Base-by-base conservation (phyloP, 306 rosid genomes). In the Astragalus glycyphyllos region DNA sequence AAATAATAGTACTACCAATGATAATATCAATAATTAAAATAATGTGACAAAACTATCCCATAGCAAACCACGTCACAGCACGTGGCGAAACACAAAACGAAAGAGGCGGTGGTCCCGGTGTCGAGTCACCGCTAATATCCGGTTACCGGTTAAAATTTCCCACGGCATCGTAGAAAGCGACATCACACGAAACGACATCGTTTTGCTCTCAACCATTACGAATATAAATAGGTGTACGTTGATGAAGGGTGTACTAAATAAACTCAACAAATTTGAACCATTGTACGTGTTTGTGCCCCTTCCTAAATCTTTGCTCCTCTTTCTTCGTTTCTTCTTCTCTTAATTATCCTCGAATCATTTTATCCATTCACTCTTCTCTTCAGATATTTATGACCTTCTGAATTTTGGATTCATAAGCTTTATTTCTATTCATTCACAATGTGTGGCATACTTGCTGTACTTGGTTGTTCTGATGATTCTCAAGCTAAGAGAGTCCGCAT, bases 371-470 rank as follows among this genome's bases (percentile, higher is more conserved):
- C 5, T 23, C 0, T 12, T 5, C n/a, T 14, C 34, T 42, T 57
- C 35, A 35, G 13, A 57, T n/a, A n/a, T n/a, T n/a, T n/a, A 23
- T 23, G 1, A 17, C 38, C 40, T 53, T 29, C 3, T 11, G 6
- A 29, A 4, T 49, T 16, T 20, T 60, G 17, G 12, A 1, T 4
- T 31, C 41, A 31, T 41, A 67, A 15, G 8, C 50, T n/a, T n/a
- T n/a, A 20, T 20, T 20, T 20, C 23, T 9, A 53, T 9, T 47
- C 12, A 53, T 9, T 47, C 12, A 73, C 6, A 74, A 95, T 91
- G 99, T 95, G 99, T 87, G 99, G 99, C 66, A 95, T 95, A 35
- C 95, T 95, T 48, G 97, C 97, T 29, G 91, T 95, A 23, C 96
- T 95, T 68, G 96, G 99, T 32, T 95, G 99, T 77, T 61, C 96